Conservation (phyloP, 345 rosid species). For the Pugionium cornutum region DNA sequence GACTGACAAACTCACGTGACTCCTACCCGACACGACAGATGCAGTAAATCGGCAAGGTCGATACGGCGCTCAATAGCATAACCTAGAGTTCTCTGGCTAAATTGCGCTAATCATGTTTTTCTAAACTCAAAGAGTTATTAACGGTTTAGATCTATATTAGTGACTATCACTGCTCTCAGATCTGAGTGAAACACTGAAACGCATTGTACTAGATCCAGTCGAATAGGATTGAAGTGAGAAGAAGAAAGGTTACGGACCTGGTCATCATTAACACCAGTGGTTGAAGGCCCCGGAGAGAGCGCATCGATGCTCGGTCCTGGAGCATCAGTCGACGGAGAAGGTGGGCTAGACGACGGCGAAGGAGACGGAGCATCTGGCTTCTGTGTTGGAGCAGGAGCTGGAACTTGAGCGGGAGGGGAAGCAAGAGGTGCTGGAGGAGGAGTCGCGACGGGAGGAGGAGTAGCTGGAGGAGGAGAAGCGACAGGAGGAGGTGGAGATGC, state of each 20-base stretch:
- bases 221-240: background rate
- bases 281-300: conserved; percentile 54
- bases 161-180: conserved; percentile 10
- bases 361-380: conserved; percentile 52
- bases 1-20: conserved; percentile 25
- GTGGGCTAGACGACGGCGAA: conserved; percentile 54
- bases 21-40: conserved; percentile 25
- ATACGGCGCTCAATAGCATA: background rate
- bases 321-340: conserved; percentile 49
- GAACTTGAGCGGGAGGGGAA: conserved; percentile 63
- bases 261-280: conserved; percentile 13
- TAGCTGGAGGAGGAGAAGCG: conserved; percentile 49
- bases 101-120: background rate
- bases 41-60: no score
- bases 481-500: conserved; percentile 48
- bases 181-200: conserved; percentile 7
- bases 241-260: conserved; percentile 26
- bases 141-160: conserved; percentile 10
- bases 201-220: conserved; percentile 8
- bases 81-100: background rate
- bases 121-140: background rate
- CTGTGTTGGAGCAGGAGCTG: conserved; percentile 54
- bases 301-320: conserved; percentile 51
- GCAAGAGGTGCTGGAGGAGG: conserved; percentile 53
- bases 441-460: conserved; percentile 37